Conservation (phyloP, 2,329 filamentous ascomycete species). For the Capronia epimyces region DNA sequence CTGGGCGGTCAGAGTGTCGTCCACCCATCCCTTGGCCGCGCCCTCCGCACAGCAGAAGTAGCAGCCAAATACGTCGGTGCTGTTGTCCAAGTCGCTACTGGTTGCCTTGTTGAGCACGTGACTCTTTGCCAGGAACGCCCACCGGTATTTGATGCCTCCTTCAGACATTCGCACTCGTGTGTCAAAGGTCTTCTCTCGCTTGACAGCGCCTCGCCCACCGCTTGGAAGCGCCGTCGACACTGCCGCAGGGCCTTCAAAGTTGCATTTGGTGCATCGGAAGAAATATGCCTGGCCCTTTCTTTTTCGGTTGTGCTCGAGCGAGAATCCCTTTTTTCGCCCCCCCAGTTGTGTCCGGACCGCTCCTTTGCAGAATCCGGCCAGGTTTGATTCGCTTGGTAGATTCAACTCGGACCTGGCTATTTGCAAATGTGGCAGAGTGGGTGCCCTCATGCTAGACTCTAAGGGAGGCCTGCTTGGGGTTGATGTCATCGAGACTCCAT, state of each 20-base stretch:
- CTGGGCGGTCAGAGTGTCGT: constrained; percentile 9
- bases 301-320: constrained; percentile 26
- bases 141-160: constrained; percentile 42
- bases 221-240: constrained; percentile 23
- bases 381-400: constrained; percentile 36
- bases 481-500: constrained; percentile 2
- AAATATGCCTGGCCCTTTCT: constrained; percentile 32
- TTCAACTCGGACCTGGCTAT: constrained; percentile 19
- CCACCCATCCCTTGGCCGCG: constrained; percentile 27
- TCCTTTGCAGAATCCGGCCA: constrained; percentile 39
- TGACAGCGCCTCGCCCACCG: constrained; percentile 22
- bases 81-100: constrained; percentile 21
- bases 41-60: constrained; percentile 43
- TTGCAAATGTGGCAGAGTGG: constrained; percentile 7
- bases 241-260: constrained; percentile 38
- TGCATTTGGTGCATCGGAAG: constrained; percentile 40
- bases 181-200: constrained; percentile 30
- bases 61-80: constrained; percentile 37
- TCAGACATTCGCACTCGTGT: constrained; percentile 29
- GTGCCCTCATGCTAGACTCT: constrained; percentile 13
- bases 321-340: constrained; percentile 34
- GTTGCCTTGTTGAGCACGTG: constrained; percentile 37
- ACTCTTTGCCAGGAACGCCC: constrained; percentile 44
- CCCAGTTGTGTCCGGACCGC: constrained; percentile 34
- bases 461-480: constrained; percentile 5